Base-by-base conservation (phyloP, 2,329 filamentous ascomycete species). In the Colletotrichum phormii region DNA sequence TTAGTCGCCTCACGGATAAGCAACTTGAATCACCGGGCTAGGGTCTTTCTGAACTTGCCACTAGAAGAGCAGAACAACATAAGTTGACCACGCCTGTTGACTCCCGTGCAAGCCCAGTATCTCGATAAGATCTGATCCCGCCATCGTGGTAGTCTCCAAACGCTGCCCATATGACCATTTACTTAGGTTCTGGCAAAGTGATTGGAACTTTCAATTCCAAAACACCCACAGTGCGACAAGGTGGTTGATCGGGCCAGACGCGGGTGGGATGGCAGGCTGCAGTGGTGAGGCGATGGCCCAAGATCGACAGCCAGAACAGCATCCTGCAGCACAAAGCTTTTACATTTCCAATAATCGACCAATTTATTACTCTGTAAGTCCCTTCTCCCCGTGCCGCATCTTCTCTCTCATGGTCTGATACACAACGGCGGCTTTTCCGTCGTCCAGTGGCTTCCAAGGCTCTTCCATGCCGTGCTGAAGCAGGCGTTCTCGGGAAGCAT, bases 401-500 rank as follows among this genome's bases (percentile, higher is more conserved):
- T 49, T 49, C 42, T 49, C 8, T 58, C 51, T 49, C 22, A 22
- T 15, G 53, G n/a, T 49, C 33, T 31, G 29, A 33, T 53, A 54
- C 65, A n/a, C 22, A 12, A 15, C 22, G 24, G 37, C 51, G 64
- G 55, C 37, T 57, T 57, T 63, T 64, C 42, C 58, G 53, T 31
- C 55, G 55, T 57, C 26, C 31, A 37, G 26, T 42, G 18, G 24
- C 9, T 37, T 26, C 29, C 67, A 55, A 67, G 71, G 62, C 51
- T 67, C 57, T 31, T 33, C 71, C 71, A 64, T 67, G 68, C 58
- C 59, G 42, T 42, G 26, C 24, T 72, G 68, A 59, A 64, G 71
- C 42, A 64, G 53, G 63, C 62, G 63, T 73, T 71, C 61, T 66
- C 61, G 61, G 51, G 24, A 49, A 37, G 62, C 42, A 13, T 22